phyloP scores from a whole-genome alignment of 495 filamentous ascomycete species.

The Podospora pseudopauciseta region DNA sequence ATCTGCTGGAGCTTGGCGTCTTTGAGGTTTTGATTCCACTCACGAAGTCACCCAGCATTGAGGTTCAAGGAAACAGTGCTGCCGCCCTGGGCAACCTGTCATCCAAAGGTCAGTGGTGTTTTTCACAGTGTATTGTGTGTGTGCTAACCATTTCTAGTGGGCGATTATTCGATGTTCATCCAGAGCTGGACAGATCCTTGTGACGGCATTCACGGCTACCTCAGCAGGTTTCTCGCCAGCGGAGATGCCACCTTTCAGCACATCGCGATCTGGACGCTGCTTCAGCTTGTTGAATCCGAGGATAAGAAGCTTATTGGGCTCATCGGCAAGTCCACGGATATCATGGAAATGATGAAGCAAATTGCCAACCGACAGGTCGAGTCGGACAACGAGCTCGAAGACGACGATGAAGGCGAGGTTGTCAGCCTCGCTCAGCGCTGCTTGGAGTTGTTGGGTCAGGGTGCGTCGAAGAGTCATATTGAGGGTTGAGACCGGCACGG shows the following conservation, averaged over 20 bases:
- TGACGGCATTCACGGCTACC: constrained; percentile 92
- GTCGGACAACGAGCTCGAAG: constrained; percentile 82
- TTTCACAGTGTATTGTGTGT: neutral
- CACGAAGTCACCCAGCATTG: constrained; percentile 90
- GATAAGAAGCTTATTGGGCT: constrained; percentile 78
- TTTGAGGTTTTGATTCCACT: constrained; percentile 96
- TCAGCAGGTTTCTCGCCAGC: constrained; percentile 86
- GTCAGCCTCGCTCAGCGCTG: constrained; percentile 86
- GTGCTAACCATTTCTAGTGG: constrained; percentile 55
- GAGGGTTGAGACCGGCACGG: constrained; percentile 41
- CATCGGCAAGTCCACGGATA: constrained; percentile 81
- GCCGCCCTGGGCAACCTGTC: constrained; percentile 93
- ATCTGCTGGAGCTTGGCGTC: constrained; percentile 87
- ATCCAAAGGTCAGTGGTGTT: constrained; percentile 72
- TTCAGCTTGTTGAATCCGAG: constrained; percentile 92
- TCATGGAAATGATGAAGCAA: constrained; percentile 83
- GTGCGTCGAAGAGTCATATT: constrained; percentile 51
- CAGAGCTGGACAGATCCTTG: constrained; percentile 89
- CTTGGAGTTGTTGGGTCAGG: constrained; percentile 75
- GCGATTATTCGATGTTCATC: constrained; percentile 93
- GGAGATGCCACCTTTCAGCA: constrained; percentile 98
- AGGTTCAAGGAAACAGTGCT: constrained; percentile 97
- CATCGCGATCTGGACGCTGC: constrained; percentile 96
- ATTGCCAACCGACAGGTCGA: constrained; percentile 90
- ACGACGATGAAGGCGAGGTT: constrained; percentile 87